Evolutionary conservation across 352 stramenopile species (phyloP).

Genomic region (Globisporangium echinulatum): DNA sequence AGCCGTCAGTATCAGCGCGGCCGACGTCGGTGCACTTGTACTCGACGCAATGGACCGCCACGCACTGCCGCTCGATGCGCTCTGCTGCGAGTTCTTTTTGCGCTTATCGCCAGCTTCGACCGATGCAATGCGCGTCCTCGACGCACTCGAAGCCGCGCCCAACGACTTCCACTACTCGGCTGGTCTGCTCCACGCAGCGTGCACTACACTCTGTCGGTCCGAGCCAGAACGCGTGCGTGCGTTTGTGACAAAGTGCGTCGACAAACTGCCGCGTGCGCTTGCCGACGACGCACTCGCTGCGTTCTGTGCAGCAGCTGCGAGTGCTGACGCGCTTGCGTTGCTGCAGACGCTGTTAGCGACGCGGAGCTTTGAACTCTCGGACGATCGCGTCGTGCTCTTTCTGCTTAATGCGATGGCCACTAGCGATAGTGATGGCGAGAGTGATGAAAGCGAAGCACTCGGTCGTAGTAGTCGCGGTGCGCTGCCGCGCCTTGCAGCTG

Average conservation of each 20-base stretch:
- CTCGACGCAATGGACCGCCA: slow-evolving; percentile 31
- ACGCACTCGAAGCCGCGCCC: slow-evolving; percentile 27
- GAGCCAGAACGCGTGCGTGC: slow-evolving; percentile 29
- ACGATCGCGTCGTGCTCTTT: slow-evolving; percentile 60
- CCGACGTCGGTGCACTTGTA: slow-evolving; percentile 16
- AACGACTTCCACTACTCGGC: slow-evolving; percentile 25
- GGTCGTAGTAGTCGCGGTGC: neutral
- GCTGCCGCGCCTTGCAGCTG: neutral
- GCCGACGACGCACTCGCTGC: slow-evolving; percentile 43
- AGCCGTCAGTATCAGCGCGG: slow-evolving; percentile 6
- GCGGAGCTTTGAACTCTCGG: slow-evolving; percentile 17
- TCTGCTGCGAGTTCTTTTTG: slow-evolving; percentile 40
- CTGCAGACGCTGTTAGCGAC: slow-evolving; percentile 29
- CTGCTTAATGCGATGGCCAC: slow-evolving; percentile 34
- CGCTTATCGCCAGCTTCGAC: slow-evolving; percentile 26
- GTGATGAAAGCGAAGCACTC: neutral
- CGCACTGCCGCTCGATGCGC: slow-evolving; percentile 26
- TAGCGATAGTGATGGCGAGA: neutral
- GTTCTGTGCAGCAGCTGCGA: slow-evolving; percentile 41
- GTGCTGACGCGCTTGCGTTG: slow-evolving; percentile 23
- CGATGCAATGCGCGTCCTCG: slow-evolving; percentile 28
- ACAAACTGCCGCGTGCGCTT: slow-evolving; percentile 27
- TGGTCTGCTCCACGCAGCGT: slow-evolving; percentile 46
- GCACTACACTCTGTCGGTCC: slow-evolving; percentile 26
- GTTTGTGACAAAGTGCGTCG: slow-evolving; percentile 39